These are phyloP conservation scores for Colletotrichum gloeosporioides DNA, from an alignment of 2,329 filamentous ascomycete genomes.

Conservation along the genomic window DNA sequence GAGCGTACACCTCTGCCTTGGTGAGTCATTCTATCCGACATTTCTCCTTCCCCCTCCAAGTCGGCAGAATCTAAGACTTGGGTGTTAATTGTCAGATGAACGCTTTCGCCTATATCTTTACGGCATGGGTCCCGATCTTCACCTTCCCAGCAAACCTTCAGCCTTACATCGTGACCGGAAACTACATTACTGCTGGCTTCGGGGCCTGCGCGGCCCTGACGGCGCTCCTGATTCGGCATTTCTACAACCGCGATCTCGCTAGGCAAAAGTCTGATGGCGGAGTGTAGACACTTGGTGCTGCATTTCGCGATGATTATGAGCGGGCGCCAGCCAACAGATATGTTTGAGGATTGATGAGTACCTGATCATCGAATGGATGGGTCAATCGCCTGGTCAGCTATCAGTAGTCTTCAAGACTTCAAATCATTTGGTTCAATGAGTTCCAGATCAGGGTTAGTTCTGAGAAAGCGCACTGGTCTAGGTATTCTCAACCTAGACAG, in stretches of 20 bases:
- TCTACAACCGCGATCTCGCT: constrained; percentile 25
- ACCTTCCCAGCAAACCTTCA: constrained; percentile 32
- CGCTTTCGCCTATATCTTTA: constrained; percentile 31
- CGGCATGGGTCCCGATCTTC: constrained; percentile 33
- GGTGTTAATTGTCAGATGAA: constrained; percentile 26
- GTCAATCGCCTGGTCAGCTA: background rate
- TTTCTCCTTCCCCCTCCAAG: background rate
- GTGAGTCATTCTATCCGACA: constrained; percentile 1
- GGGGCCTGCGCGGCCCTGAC: constrained; percentile 20
- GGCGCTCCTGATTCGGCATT: constrained; percentile 25
- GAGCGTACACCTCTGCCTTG: constrained; percentile 31
- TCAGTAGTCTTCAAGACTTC: background rate
- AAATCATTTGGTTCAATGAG: background rate
- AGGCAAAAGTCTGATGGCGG: background rate
- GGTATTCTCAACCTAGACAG: background rate
- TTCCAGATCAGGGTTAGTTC: background rate
- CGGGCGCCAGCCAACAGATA: background rate
- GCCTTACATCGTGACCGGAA: constrained; percentile 32
- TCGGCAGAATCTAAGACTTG: background rate
- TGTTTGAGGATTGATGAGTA: background rate
- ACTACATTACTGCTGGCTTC: constrained; percentile 32
- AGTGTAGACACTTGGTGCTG: background rate
- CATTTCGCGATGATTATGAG: background rate
- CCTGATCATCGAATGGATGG: background rate
- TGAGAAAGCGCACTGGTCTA: background rate